Conservation (phyloP, 2,329 filamentous ascomycete genomes). For the Verticillium tricorpus region DNA sequence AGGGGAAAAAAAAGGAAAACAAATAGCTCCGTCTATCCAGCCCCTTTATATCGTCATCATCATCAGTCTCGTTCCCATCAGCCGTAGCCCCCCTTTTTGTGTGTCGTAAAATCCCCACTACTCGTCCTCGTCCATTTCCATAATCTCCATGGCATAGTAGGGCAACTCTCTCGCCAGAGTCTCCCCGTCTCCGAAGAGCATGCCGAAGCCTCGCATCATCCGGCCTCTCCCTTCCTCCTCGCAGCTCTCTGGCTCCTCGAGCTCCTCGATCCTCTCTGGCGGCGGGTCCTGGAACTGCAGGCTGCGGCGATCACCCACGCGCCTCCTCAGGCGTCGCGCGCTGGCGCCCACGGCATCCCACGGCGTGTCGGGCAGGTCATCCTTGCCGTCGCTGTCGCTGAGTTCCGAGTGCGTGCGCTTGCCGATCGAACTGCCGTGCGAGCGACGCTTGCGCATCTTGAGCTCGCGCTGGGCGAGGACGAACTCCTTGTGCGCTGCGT, state of each 20-base stretch:
- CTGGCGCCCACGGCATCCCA: constrained; percentile 40
- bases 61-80: not conserved
- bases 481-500: constrained; percentile 28
- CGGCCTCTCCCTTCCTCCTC: constrained; percentile 34
- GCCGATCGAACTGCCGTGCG: constrained; percentile 48
- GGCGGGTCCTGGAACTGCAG: constrained; percentile 46
- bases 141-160: constrained; percentile 44
- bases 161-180: constrained; percentile 44
- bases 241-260: constrained; percentile 47
- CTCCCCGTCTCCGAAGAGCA: constrained; percentile 15
- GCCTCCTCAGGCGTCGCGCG: constrained; percentile 42
- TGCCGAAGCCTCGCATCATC: not conserved
- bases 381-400: constrained; percentile 40
- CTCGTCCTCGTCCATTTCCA: constrained; percentile 39
- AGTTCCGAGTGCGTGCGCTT: constrained; percentile 52
- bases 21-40: not conserved
- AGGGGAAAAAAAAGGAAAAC: not conserved
- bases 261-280: constrained; percentile 46
- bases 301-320: constrained; percentile 39
- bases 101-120: not conserved
- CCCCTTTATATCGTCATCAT: not conserved
- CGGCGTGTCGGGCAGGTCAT: constrained; percentile 25
- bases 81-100: not conserved
- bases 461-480: constrained; percentile 35
- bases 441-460: constrained; percentile 40